phyloP scores from a whole-genome alignment of 2,329 filamentous ascomycete species.

The Ilyonectria sp. region DNA sequence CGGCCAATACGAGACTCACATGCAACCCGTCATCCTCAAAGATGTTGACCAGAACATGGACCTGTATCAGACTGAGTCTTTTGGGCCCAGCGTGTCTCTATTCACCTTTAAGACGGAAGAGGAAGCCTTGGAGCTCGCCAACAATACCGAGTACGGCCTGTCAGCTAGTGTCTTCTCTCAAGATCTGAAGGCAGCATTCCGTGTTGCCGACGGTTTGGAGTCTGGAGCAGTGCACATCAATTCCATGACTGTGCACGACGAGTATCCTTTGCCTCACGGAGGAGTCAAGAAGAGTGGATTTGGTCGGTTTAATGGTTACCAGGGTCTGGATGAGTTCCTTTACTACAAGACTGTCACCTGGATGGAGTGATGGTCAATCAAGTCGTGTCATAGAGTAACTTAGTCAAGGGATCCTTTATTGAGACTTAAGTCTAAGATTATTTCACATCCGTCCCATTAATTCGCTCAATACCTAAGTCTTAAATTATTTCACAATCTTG shows the following conservation, averaged over 20 bases:
- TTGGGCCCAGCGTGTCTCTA: constrained; percentile 31
- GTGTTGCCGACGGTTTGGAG: constrained; percentile 72
- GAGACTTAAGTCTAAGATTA: too few species aligned
- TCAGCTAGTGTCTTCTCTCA: constrained; percentile 78
- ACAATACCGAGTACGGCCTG: constrained; percentile 84
- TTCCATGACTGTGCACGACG: constrained; percentile 74
- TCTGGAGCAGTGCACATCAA: constrained; percentile 76
- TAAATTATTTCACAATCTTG: neutral
- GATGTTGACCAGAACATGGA: constrained; percentile 17
- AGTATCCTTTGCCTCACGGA: constrained; percentile 72
- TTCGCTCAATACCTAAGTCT: too few species aligned
- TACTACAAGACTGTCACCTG: constrained; percentile 44
- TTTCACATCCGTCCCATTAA: too few species aligned
- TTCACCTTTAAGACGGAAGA: constrained; percentile 17
- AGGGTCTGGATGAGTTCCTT: constrained; percentile 45
- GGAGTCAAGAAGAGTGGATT: constrained; percentile 74
- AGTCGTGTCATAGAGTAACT: too few species aligned
- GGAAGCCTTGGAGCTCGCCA: constrained; percentile 80
- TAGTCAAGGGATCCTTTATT: too few species aligned
- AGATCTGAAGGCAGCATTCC: constrained; percentile 70
- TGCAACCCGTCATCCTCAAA: constrained; percentile 24
- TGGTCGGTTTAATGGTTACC: constrained; percentile 66
- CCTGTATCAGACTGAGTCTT: constrained; percentile 27
- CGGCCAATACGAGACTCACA: constrained; percentile 12
- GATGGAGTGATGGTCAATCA: constrained; percentile 19